A percentile compares a stretch with the other conserved stretches of the same genome.
Evolutionary conservation across 2,329 filamentous ascomycete species (phyloP).

Genomic region (Geosmithia flava): DNA sequence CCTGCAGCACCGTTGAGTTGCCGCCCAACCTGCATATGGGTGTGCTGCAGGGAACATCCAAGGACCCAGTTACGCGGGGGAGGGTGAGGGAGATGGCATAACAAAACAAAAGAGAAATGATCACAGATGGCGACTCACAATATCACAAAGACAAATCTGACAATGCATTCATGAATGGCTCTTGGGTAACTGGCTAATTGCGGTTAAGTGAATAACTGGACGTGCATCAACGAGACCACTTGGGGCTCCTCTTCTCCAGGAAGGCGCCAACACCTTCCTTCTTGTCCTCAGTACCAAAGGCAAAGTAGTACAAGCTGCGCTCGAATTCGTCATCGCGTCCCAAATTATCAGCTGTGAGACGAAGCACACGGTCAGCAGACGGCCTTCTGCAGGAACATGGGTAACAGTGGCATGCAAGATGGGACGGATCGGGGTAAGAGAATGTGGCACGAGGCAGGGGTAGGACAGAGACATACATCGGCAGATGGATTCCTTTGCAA

Average conservation of each 20-base stretch:
- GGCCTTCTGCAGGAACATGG: not conserved
- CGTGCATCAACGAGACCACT: not conserved
- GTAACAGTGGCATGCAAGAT: not conserved
- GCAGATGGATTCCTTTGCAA: conserved; percentile 17
- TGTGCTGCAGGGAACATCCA: not conserved
- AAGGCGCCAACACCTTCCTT: conserved; percentile 16
- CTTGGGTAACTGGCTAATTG: not conserved
- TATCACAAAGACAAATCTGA: too few relatives aligned
- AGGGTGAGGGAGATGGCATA: not conserved
- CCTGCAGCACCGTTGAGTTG: not conserved
- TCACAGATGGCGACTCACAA: too few relatives aligned
- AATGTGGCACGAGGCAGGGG: not conserved
- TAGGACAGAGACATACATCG: conserved; percentile 9
- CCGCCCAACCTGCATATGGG: not conserved
- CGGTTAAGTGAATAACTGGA: too few relatives aligned
- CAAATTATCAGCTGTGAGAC: conserved; percentile 10
- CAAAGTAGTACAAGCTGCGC: conserved; percentile 20
- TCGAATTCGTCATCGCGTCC: conserved; percentile 18
- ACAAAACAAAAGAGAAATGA: too few relatives aligned
- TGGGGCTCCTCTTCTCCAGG: conserved; percentile 11
- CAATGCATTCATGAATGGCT: too few relatives aligned
- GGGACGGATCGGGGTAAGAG: not conserved
- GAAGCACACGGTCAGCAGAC: not conserved
- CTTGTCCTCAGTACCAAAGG: conserved; percentile 19
- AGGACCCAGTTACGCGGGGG: not conserved